phyloP scores from a whole-genome alignment of 2,329 filamentous ascomycete species.

The Trichoderma guizhouense region DNA sequence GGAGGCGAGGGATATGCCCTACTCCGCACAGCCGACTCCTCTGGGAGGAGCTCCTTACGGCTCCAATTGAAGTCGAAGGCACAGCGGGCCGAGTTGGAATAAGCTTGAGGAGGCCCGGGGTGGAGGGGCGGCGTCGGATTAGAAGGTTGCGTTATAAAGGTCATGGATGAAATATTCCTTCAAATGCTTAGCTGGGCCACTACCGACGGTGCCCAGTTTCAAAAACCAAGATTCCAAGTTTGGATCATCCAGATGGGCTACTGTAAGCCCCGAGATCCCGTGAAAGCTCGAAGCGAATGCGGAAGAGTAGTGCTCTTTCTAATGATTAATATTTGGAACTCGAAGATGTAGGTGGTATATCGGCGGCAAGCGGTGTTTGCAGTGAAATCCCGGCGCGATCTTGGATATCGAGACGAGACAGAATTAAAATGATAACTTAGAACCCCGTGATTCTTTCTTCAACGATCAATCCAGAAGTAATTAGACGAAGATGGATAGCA shows the following conservation, averaged over 20 bases:
- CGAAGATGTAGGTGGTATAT: not conserved
- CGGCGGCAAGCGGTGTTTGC: not conserved
- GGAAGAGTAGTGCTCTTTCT: not conserved
- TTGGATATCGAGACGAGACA: not conserved
- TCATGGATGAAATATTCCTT: conserved; percentile 46
- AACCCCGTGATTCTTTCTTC: not conserved
- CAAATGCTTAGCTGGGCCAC: not conserved
- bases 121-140: conserved; percentile 43
- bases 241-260: not conserved
- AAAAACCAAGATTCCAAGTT: not conserved
- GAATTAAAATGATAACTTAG: not conserved
- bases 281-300: not conserved
- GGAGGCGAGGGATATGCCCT: conserved; percentile 68
- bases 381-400: not conserved
- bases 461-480: not conserved
- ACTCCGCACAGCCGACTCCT: conserved; percentile 54
- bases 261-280: not conserved
- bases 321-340: not conserved
- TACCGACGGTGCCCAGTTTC: not conserved
- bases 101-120: conserved; percentile 58
- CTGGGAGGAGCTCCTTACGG: conserved; percentile 48
- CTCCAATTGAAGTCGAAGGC: conserved; percentile 45
- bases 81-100: conserved; percentile 52
- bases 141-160: conserved; percentile 45
- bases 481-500: not conserved